A percentile compares a stretch with the other conserved stretches of the same genome.
These are phyloP conservation scores for Cercospora zeae-maydis DNA, from an alignment of 2,329 filamentous ascomycete species.

Conservation along the genomic window DNA sequence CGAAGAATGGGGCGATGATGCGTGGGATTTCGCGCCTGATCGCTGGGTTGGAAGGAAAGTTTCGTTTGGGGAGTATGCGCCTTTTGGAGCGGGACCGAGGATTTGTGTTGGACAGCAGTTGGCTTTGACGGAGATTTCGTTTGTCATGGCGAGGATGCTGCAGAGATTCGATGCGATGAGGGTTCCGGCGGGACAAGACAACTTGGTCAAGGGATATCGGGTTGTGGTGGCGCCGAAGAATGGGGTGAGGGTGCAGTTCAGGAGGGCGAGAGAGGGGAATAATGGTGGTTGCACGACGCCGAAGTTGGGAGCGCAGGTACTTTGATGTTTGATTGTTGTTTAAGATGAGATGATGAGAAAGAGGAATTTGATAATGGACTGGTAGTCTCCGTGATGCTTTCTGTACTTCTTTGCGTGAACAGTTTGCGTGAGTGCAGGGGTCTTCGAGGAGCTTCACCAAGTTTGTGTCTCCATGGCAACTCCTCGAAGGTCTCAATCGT, in stretches of 20 bases:
- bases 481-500: neutral
- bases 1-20: conserved; percentile 48
- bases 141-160: conserved; percentile 21
- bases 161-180: conserved; percentile 21
- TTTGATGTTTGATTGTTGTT: neutral
- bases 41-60: conserved; percentile 28
- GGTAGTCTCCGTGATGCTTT: neutral
- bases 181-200: conserved; percentile 19
- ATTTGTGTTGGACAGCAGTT: conserved; percentile 23
- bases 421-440: neutral
- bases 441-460: neutral
- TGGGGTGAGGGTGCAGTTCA: conserved; percentile 23
- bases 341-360: neutral
- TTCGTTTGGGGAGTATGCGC: conserved; percentile 18
- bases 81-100: conserved; percentile 28
- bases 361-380: neutral
- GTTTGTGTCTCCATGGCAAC: neutral
- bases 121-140: conserved; percentile 22
- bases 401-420: neutral
- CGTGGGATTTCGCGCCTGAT: conserved; percentile 42
- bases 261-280: neutral
- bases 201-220: conserved; percentile 22
- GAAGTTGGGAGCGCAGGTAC: neutral
- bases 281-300: neutral
- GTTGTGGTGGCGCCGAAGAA: conserved; percentile 26